phyloP scores from a whole-genome alignment of 441 rosid species.

The Populus hybrid region DNA sequence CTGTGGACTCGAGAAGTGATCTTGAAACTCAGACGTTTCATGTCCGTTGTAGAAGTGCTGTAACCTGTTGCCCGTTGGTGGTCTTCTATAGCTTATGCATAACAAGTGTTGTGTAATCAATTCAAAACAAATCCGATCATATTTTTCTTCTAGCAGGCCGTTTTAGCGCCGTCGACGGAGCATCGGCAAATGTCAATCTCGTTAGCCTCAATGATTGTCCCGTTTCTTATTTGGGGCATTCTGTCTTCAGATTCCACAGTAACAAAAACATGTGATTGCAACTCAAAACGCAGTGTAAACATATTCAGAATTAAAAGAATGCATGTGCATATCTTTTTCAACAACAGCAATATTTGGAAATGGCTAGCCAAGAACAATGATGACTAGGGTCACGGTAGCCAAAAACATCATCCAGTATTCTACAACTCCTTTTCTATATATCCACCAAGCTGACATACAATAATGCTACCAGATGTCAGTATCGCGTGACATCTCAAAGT shows the following conservation, averaged over 20 bases:
- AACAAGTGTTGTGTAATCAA: neutral
- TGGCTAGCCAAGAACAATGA: conserved; percentile 13
- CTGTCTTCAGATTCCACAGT: conserved; percentile 15
- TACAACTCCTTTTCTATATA: conserved; percentile 3
- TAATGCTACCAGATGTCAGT: conserved; percentile 19
- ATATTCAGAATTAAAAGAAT: conserved; percentile 9
- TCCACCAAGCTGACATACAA: conserved; percentile 1
- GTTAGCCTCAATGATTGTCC: neutral
- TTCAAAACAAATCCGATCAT: neutral
- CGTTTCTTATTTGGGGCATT: conserved; percentile 11
- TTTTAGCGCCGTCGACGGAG: neutral
- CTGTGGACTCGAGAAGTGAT: conserved; percentile 3
- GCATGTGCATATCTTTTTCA: conserved; percentile 22
- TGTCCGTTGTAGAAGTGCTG: neutral
- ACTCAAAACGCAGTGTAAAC: conserved; percentile 14
- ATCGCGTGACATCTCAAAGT: conserved; percentile 7
- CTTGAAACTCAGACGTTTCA: neutral
- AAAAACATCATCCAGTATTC: neutral
- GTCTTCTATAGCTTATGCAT: neutral
- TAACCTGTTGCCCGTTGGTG: neutral
- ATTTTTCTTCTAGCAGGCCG: neutral
- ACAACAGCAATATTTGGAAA: conserved; percentile 19
- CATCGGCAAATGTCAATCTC: conserved; percentile 19
- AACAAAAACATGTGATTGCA: neutral
- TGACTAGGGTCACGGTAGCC: conserved; percentile 6